Percentiles rank a stretch among this genome's conserved stretches.
Evolutionary conservation across 140 eudicot species (phyloP).

Genomic region (Stevia rebaudiana): DNA sequence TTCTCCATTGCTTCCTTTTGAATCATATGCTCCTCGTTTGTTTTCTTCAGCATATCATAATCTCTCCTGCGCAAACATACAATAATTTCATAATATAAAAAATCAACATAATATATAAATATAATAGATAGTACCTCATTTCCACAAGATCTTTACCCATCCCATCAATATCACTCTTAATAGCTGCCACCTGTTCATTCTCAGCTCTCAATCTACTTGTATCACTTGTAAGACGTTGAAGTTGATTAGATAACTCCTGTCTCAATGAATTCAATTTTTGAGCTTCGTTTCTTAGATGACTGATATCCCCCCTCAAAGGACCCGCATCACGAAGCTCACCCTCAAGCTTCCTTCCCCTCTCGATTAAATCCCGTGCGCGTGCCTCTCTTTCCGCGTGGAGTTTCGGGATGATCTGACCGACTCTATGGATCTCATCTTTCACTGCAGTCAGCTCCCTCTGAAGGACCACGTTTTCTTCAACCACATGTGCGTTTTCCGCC

Average conservation of each 20-base stretch:
- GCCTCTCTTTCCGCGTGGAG: conserved; percentile 65
- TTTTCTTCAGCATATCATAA: conserved; percentile 66
- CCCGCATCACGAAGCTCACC: conserved; percentile 65
- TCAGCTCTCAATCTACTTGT: conserved; percentile 46
- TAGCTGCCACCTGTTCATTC: conserved; percentile 49
- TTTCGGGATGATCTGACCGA: conserved; percentile 65
- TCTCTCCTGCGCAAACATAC: conserved; percentile 48
- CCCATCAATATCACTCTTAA: conserved; percentile 64
- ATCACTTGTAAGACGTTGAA: conserved; percentile 60
- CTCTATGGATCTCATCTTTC: conserved; percentile 68
- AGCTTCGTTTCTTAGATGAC: conserved; percentile 59
- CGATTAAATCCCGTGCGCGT: conserved; percentile 49
- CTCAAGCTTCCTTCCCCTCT: conserved; percentile 80
- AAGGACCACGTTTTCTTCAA: conserved; percentile 65
- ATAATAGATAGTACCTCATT: conserved; percentile 44
- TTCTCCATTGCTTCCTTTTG: conserved; percentile 83
- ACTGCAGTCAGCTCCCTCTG: conserved; percentile 68
- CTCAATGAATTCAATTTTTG: conserved; percentile 44
- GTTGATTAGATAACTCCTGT: conserved; percentile 58
- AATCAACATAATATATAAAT: background rate
- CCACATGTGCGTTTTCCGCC: conserved; percentile 54
- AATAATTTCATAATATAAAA: background rate
- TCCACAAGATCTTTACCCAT: conserved; percentile 69
- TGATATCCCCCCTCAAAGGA: conserved; percentile 60
- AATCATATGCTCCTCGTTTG: conserved; percentile 61